Percentiles rank a stretch among this genome's conserved stretches.
These are phyloP conservation scores for Podospora bellae-mahoneyi DNA, from an alignment of 495 filamentous ascomycete genomes.

Conservation along the genomic window DNA sequence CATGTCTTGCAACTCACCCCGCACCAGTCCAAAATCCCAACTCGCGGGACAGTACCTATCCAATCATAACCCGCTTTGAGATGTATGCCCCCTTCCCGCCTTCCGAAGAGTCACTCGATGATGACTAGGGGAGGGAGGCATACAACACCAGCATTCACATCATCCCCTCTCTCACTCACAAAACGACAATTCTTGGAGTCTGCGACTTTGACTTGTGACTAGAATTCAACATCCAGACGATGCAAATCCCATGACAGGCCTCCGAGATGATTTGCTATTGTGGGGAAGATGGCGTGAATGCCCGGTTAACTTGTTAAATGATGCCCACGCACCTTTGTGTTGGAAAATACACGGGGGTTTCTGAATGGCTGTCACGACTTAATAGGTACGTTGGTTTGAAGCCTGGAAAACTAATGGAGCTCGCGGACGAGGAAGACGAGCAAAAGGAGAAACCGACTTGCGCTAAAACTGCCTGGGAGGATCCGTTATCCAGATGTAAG, in stretches of 20 bases:
- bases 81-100: too few relatives aligned
- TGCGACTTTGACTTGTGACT: not conserved
- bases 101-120: too few relatives aligned
- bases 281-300: not conserved
- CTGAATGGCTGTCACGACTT: not conserved
- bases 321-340: not conserved
- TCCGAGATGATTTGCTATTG: not conserved
- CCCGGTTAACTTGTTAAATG: not conserved
- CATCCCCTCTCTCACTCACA: too few relatives aligned
- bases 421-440: not conserved
- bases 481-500: not conserved
- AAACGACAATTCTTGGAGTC: not conserved
- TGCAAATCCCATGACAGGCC: not conserved
- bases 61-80: too few relatives aligned
- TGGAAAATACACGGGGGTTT: not conserved
- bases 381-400: not conserved
- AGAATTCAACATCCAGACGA: not conserved
- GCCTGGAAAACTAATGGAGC: not conserved
- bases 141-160: too few relatives aligned
- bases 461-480: not conserved
- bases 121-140: too few relatives aligned
- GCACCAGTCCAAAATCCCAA: too few relatives aligned
- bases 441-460: not conserved
- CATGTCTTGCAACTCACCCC: too few relatives aligned
- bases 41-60: too few relatives aligned